Base-by-base conservation (phyloP, 805 yeast genomes). In the Dipodascopsis uninucleata region DNA sequence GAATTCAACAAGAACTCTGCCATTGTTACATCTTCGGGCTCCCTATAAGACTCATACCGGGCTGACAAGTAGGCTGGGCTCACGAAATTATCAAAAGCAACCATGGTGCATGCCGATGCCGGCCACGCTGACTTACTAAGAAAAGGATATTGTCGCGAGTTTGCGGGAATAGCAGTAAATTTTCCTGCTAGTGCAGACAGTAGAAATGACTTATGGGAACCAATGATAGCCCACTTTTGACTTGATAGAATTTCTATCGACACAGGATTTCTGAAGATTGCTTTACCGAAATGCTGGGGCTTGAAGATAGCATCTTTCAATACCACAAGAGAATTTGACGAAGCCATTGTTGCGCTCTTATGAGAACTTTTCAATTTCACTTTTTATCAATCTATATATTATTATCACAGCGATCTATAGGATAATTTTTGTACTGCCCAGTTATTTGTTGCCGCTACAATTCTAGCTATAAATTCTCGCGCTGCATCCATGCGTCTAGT, bases 11-110 rank as follows among this genome's bases (percentile, higher is more conserved):
- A 74, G 47, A 81, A 78, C 43, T 78, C 67, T 17, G 71, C 71
- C 14, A 88, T 76, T 9, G 82, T 78, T 52, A 77, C 80, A 61
- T 90, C 96, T 52, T 82, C 81, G 47, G 78, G 87, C 52, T 90
- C 97, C 49, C 89, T 82, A 61, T 77, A 85, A 43, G 78, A 78
- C 65, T 90, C 98, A 60, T 86, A 90, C 41, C 98, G 66, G 1
- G 97, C 96, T 40, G 95, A 81, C 28, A 90, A 57, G 68, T 89
- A 95, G 0, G 88, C 85, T 6, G 71, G 68, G 26, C 56, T 53
- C 29, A 64, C 55, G 17, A 56, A 53, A 12, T 79, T 68, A 43
- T 71, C 69, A 53, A 78, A 78, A 52, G 70, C 70, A 5, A 78
- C 61, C 42, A 68, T 59, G 39, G 67, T 66, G 18, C 69, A 68